Conservation (phyloP, 1,284 basidiomycete genomes). For the Pulveroboletus sp. region DNA sequence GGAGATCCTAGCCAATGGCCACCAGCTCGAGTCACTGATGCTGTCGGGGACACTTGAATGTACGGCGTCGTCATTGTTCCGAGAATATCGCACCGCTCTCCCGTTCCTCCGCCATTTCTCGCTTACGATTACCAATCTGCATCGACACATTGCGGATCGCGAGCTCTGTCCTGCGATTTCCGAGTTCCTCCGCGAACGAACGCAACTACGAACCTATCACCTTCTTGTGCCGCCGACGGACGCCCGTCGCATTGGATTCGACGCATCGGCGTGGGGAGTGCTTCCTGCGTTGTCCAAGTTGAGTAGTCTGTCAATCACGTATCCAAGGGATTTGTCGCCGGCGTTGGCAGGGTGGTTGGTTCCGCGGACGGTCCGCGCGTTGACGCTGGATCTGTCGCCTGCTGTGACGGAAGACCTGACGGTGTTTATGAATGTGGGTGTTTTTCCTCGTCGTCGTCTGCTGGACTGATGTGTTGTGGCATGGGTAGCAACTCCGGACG, state of each 20-base stretch:
- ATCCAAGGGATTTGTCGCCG: conserved; percentile 63
- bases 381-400: conserved; percentile 50
- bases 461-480: neutral
- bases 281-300: conserved; percentile 56
- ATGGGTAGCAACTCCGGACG: conserved; percentile 54
- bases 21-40: conserved; percentile 62
- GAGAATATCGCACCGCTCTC: conserved; percentile 42
- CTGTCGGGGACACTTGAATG: conserved; percentile 55
- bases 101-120: conserved; percentile 67
- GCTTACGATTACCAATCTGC: conserved; percentile 49
- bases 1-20: conserved; percentile 58
- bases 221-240: conserved; percentile 53
- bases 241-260: conserved; percentile 58
- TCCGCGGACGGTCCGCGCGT: conserved; percentile 54
- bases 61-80: conserved; percentile 50
- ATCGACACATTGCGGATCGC: conserved; percentile 51
- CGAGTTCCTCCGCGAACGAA: conserved; percentile 62
- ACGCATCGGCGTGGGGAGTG: conserved; percentile 70
- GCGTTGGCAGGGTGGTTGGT: conserved; percentile 68
- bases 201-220: conserved; percentile 52
- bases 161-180: conserved; percentile 68
- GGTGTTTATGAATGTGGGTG: conserved; percentile 35
- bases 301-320: conserved; percentile 55
- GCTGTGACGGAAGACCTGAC: conserved; percentile 39
- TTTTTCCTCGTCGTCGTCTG: conserved; percentile 7